Evolutionary conservation across 164 flowering plant species (phyloP).

Genomic region (Tetracentron sinense): DNA sequence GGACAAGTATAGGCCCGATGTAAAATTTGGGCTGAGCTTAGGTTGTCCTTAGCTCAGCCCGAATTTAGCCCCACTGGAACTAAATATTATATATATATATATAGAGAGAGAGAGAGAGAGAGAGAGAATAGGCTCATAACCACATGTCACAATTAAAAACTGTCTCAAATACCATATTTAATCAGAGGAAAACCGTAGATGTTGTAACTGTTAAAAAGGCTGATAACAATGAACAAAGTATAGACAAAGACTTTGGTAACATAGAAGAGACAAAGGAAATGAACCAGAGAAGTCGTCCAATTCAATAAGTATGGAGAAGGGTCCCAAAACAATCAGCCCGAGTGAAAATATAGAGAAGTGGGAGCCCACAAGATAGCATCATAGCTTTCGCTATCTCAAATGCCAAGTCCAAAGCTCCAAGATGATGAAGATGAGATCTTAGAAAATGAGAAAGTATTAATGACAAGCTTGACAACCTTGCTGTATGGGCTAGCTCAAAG

Average conservation of each 20-base stretch:
- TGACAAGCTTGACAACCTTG: conserved; percentile 4
- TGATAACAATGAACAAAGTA: conserved; percentile 6
- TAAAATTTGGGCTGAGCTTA: too few relatives aligned
- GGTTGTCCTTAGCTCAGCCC: too few relatives aligned
- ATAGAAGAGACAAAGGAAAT: conserved; percentile 7
- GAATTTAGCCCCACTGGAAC: too few relatives aligned
- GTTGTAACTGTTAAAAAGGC: not conserved
- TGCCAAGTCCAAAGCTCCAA: conserved; percentile 2
- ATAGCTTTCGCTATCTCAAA: conserved; percentile 6
- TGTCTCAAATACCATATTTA: conserved; percentile 1
- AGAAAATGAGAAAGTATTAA: not conserved
- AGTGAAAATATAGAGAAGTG: conserved; percentile 15
- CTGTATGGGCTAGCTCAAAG: too few relatives aligned
- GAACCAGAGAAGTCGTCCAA: conserved; percentile 8
- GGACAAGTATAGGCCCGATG: too few relatives aligned
- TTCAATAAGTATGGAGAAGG: conserved; percentile 1
- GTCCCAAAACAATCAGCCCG: conserved; percentile 7
- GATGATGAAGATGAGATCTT: conserved; percentile 12
- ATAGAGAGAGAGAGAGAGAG: too few relatives aligned
- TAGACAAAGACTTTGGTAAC: too few relatives aligned
- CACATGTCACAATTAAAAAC: conserved; percentile 7
- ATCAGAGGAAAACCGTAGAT: conserved; percentile 3
- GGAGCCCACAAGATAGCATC: conserved; percentile 9
- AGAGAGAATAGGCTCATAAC: conserved; percentile 7
- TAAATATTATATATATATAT: too few relatives aligned